Base-by-base conservation (phyloP, 2,329 filamentous ascomycete genomes). In the Davidsoniella virescens region DNA sequence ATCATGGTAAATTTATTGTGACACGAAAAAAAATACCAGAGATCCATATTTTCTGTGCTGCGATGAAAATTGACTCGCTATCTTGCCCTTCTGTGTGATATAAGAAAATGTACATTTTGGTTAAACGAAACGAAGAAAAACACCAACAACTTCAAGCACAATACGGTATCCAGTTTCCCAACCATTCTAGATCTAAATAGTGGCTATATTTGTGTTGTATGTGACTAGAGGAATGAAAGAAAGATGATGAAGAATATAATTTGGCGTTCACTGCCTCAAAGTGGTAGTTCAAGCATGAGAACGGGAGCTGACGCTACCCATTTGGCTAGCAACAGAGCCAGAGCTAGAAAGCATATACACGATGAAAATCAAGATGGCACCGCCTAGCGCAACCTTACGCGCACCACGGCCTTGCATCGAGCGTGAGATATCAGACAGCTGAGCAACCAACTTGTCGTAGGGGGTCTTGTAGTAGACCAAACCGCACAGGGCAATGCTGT, bases 391-490 rank as follows among this genome's bases (percentile, higher is more conserved):
- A 3, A 53, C 16, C 51, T 53, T 53, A 29, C 51, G 51, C 9
- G 47, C 39, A 26, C 51, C 47, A 17, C 51, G 51, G 7, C 36
- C 41, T 38, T 53, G 51, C 26, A 53, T 42, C 18, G 75, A 73
- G 60, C 84, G 80, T 57, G 72, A 70, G 50, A 71, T 78, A 56
- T 84, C 77, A 53, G 70, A 68, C 52, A 80, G 65, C 63, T 86
- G 83, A 59, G 80, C 80, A 70, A 80, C 84, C 59, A 92, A 66
- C 63, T 84, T 81, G 49, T 90, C 84, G 52, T 73, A 73, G 51
- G 82, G 81, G 49, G 85, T 75, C 71, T 84, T 84, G 72, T 84
- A 86, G 72, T 82, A 84, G 57, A 87, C 67, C 68, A 92, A 84
- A 60, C 84, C 85, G 55, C 70, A 72, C 26, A 90, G 76, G 47